Base-by-base conservation (phyloP, 2,329 filamentous ascomycete species). In the Neoarthrinium moseri region DNA sequence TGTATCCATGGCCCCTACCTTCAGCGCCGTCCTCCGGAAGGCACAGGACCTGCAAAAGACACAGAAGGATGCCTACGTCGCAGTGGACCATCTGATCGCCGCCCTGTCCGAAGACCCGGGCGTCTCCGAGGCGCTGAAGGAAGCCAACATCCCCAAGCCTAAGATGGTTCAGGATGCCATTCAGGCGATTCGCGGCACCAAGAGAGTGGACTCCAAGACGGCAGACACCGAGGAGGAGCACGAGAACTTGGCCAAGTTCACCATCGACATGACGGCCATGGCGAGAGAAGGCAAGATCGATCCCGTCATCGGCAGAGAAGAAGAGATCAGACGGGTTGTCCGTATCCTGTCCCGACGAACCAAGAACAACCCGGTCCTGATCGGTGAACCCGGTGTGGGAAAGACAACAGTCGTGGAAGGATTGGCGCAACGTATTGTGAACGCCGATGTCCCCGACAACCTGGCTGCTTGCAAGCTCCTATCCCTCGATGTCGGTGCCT, bases 361-460 rank as follows among this genome's bases (percentile, higher is more conserved):
- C 51, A 97, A 97, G 80, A 97, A 99, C 77, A 99, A 99, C 69
- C 94, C 94, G 2, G 92, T 97, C 39, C 81, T 99, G 55, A 97
- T 99, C 54, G 94, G 94, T 73, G 91, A 97, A 64, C 92, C 94
- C 27, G 94, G 94, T 84, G 94, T 97, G 20, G 94, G 94, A 63
- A 99, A 99, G 76, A 99, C 94, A 4, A 96, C 94, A 5, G 91
- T 99, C 46, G 91, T 97, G 40, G 94, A 99, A 73, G 94, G 94
- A 59, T 78, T 99, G 48, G 94, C 94, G 23, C 89, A 91, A 65
- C 87, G 94, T 42, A 97, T 99, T 51, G 91, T 96, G 73, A 96
- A 97, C 62, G 85, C 89, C 48, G 94, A 99, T 75, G 91, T 99
- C 4, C 94, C 94, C 27, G 91, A 95, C 64, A 96, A 96, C 60